phyloP scores from a whole-genome alignment of 306 rosid species.

The Rubus parviflorus region DNA sequence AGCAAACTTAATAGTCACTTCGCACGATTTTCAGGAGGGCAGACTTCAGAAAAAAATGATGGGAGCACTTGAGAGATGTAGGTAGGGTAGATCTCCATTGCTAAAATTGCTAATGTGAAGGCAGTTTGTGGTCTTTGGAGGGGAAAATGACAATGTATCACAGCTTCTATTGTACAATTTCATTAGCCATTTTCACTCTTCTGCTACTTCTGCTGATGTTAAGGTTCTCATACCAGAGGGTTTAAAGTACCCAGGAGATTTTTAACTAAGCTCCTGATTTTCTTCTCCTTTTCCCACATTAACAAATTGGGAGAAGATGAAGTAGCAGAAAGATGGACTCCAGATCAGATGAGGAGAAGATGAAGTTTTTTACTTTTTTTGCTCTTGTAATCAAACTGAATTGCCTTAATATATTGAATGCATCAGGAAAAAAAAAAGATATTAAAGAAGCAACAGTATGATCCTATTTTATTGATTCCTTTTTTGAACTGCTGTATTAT shows the following conservation, averaged over 20 bases:
- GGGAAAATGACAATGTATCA: slow-evolving; percentile 13
- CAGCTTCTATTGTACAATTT: slow-evolving; percentile 24
- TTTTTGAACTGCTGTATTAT: neutral
- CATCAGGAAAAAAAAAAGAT: neutral
- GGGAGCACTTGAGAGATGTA: slow-evolving; percentile 24
- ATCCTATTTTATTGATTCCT: neutral
- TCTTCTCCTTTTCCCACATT: neutral
- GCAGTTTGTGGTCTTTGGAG: slow-evolving; percentile 30
- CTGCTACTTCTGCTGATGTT: slow-evolving; percentile 27
- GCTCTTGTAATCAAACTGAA: neutral
- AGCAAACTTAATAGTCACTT: neutral
- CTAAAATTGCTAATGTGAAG: slow-evolving; percentile 21
- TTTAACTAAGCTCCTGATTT: slow-evolving; percentile 8
- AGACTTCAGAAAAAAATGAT: slow-evolving; percentile 32
- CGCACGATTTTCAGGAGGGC: slow-evolving; percentile 31
- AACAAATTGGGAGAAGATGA: slow-evolving; percentile 1
- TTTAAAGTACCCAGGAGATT: slow-evolving; percentile 7
- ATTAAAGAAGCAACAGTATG: neutral
- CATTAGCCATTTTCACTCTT: slow-evolving; percentile 16
- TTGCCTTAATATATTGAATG: neutral
- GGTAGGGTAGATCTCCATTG: slow-evolving; percentile 17
- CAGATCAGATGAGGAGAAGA: slow-evolving; percentile 1
- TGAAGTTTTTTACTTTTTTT: neutral
- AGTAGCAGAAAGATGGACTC: neutral
- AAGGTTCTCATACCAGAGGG: slow-evolving; percentile 28